Conservation (phyloP, 1,284 basidiomycete genomes). For the Exobasidium cylindrosporum region DNA sequence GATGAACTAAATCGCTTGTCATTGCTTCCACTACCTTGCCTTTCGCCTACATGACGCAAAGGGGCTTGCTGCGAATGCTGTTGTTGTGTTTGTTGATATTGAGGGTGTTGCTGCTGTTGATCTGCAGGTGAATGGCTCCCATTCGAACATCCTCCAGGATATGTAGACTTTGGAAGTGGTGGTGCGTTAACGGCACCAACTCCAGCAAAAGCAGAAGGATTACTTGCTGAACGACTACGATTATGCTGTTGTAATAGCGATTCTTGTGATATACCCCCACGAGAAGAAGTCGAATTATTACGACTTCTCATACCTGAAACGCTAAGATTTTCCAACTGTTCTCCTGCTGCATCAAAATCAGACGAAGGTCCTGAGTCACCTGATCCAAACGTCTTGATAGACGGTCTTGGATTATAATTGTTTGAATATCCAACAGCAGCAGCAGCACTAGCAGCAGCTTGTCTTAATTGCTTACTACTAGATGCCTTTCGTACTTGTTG, state of each 20-base stretch:
- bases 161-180: conserved; percentile 33
- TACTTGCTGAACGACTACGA: conserved; percentile 34
- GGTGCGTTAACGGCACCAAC: conserved; percentile 21
- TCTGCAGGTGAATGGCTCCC: neutral
- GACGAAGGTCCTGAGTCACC: neutral
- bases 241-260: neutral
- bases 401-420: conserved; percentile 1
- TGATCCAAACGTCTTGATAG: neutral
- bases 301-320: neutral
- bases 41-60: neutral
- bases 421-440: too few relatives aligned
- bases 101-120: conserved; percentile 14
- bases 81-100: conserved; percentile 5
- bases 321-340: neutral
- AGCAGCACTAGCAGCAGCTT: conserved; percentile 6
- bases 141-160: neutral
- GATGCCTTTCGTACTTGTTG: conserved; percentile 42
- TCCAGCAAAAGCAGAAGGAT: conserved; percentile 31
- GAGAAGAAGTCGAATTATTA: neutral
- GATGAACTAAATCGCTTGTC: conserved; percentile 38
- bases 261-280: neutral
- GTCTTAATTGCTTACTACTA: conserved; percentile 35
- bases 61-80: neutral
- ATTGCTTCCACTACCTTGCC: neutral
- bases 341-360: neutral